A percentile compares a stretch with the other conserved stretches of the same genome.
Evolutionary conservation across 805 yeast species (phyloP).

Genomic region (Cephaloascus albidus): DNA sequence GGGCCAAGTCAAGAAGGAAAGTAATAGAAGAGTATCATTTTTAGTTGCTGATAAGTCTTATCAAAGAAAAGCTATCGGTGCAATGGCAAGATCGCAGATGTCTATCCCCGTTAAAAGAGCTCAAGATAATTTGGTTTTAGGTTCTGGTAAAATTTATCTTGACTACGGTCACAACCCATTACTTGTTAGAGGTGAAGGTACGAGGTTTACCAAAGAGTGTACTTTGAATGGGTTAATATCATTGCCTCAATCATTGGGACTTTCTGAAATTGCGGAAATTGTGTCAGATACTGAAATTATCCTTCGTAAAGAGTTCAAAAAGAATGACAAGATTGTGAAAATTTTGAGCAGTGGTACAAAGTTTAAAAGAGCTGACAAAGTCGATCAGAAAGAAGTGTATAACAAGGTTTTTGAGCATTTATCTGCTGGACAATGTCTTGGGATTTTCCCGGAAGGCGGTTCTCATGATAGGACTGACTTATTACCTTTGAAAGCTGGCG

Average conservation of each 20-base stretch:
- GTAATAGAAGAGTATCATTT: conserved; percentile 66
- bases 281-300: conserved; percentile 62
- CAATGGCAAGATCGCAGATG: conserved; percentile 63
- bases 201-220: conserved; percentile 58
- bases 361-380: conserved; percentile 70
- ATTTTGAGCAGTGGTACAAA: conserved; percentile 41
- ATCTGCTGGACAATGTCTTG: conserved; percentile 71
- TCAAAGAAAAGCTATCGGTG: conserved; percentile 58
- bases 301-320: conserved; percentile 62
- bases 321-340: conserved; percentile 31
- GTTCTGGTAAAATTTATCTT: conserved; percentile 55
- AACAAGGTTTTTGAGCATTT: conserved; percentile 78
- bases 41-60: conserved; percentile 80
- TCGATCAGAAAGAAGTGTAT: conserved; percentile 81
- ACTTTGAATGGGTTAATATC: conserved; percentile 60
- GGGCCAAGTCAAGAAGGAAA: conserved; percentile 65
- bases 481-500: conserved; percentile 33
- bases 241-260: conserved; percentile 71
- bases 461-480: conserved; percentile 32
- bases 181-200: conserved; percentile 53
- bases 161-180: conserved; percentile 45
- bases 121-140: conserved; percentile 70
- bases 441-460: conserved; percentile 73
- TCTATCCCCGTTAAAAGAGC: conserved; percentile 90
- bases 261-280: conserved; percentile 59